phyloP scores from a whole-genome alignment of 2,329 filamentous ascomycete species.

The Rhinocladiella mackenziei region DNA sequence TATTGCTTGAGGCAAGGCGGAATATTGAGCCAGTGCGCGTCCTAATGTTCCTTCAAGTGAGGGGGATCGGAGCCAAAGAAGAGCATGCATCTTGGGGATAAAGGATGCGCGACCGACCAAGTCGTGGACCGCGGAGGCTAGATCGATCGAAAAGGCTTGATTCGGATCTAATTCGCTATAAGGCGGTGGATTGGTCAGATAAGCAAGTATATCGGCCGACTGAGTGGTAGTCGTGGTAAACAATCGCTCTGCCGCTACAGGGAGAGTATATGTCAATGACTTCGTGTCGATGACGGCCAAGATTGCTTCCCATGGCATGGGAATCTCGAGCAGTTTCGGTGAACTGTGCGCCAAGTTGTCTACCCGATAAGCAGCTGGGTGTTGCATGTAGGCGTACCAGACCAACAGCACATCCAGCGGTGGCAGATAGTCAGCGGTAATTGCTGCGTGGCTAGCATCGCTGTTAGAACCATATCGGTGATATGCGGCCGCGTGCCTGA shows the following conservation, averaged over 20 bases:
- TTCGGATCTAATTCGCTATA: constrained; percentile 14
- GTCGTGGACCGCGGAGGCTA: constrained; percentile 9
- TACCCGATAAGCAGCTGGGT: constrained; percentile 8
- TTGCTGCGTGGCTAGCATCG: constrained; percentile 7
- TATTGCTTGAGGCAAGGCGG: constrained; percentile 3
- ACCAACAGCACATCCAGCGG: constrained; percentile 26
- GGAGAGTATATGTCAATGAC: constrained; percentile 13
- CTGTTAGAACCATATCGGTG: constrained; percentile 7
- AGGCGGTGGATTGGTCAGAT: constrained; percentile 19
- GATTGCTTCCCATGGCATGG: constrained; percentile 23
- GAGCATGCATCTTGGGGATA: constrained; percentile 8
- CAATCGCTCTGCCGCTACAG: constrained; percentile 15
- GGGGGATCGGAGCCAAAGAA: constrained; percentile 24
- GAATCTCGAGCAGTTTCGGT: constrained; percentile 13
- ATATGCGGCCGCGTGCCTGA: constrained; percentile 23
- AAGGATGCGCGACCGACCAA: constrained; percentile 14
- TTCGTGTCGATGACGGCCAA: constrained; percentile 17
- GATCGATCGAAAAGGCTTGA: constrained; percentile 9
- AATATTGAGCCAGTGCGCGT: constrained; percentile 11
- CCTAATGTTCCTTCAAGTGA: constrained; percentile 15
- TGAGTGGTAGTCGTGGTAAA: constrained; percentile 21
- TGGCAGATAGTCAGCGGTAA: constrained; percentile 22
- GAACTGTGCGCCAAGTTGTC: constrained; percentile 3
- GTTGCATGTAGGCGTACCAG: constrained; percentile 25
- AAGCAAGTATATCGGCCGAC: constrained; percentile 20